phyloP scores from a whole-genome alignment of 768 basidiomycete genomes.

The Tricholoma flavovirens region DNA sequence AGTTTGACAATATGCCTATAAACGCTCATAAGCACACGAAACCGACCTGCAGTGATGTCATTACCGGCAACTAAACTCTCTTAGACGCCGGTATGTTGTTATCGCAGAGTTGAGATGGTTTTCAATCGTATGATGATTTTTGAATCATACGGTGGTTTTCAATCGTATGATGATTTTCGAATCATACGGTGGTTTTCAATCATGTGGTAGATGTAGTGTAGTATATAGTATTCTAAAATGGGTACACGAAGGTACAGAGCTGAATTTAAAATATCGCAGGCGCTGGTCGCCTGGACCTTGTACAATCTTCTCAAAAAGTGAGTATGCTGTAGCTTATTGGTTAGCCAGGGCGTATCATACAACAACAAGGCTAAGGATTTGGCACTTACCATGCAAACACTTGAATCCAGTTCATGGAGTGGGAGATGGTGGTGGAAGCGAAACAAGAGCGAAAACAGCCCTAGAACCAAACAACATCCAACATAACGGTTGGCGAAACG shows the following conservation, averaged over 20 bases:
- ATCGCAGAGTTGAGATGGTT: background rate
- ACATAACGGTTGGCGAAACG: background rate
- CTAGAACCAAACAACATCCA: background rate
- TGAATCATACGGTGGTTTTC: no score
- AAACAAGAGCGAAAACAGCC: background rate
- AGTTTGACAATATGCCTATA: background rate
- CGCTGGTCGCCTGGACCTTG: background rate
- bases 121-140: no score
- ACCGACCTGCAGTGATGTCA: background rate
- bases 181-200: background rate
- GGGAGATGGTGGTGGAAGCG: background rate
- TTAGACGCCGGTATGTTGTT: background rate
- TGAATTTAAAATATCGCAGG: background rate
- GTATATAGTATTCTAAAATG: background rate
- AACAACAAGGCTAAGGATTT: background rate
- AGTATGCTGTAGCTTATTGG: background rate
- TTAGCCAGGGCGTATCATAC: background rate
- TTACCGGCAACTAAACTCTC: background rate
- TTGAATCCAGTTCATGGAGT: background rate
- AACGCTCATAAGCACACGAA: background rate
- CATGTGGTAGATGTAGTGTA: background rate
- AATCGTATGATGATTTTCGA: background rate
- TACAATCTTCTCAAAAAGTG: background rate
- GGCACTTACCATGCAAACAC: background rate
- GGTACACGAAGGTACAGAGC: background rate